Percentiles rank a stretch among this genome's conserved stretches.
Conservation (phyloP, 139 green algal genomes). For the Asterochloris erici region DNA sequence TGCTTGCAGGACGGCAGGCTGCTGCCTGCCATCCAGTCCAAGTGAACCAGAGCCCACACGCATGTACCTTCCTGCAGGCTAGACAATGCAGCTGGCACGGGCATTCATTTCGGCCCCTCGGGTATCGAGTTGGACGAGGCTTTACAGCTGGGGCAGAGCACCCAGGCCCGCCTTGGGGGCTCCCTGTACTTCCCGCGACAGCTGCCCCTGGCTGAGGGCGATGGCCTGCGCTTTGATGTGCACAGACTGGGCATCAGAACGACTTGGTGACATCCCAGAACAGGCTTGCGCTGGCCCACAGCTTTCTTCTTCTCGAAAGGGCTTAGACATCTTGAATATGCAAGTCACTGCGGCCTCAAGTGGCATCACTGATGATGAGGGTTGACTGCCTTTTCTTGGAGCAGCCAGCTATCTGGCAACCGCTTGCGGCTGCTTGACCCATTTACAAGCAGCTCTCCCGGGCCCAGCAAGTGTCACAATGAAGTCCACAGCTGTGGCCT, state of each 20-base stretch:
- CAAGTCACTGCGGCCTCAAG: background rate
- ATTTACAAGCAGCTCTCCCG: too few species aligned
- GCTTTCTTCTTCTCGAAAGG: background rate
- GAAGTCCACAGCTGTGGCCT: too few species aligned
- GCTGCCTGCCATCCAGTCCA: too few species aligned
- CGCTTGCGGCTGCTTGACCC: too few species aligned
- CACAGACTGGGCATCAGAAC: constrained; percentile 24
- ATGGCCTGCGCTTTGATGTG: constrained; percentile 19
- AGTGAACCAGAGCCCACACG: background rate
- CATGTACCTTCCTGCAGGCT: constrained; percentile 31
- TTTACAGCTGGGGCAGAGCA: constrained; percentile 24
- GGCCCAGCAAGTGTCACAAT: too few species aligned
- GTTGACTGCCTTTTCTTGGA: too few species aligned
- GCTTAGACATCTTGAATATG: background rate
- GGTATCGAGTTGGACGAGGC: constrained; percentile 61
- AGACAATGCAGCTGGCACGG: constrained; percentile 46
- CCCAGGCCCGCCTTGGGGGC: constrained; percentile 2
- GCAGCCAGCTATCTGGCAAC: too few species aligned
- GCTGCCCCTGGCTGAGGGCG: constrained; percentile 33
- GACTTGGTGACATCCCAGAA: background rate
- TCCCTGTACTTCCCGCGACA: constrained; percentile 24
- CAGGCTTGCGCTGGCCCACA: background rate
- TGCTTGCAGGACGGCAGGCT: background rate
- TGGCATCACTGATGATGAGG: background rate
- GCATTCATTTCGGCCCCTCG: constrained; percentile 46